Evolutionary conservation across 164 flowering plant genomes (phyloP), one percentile per base, ranked within the genome.

Genomic region (Amborella trichopoda): DNA sequence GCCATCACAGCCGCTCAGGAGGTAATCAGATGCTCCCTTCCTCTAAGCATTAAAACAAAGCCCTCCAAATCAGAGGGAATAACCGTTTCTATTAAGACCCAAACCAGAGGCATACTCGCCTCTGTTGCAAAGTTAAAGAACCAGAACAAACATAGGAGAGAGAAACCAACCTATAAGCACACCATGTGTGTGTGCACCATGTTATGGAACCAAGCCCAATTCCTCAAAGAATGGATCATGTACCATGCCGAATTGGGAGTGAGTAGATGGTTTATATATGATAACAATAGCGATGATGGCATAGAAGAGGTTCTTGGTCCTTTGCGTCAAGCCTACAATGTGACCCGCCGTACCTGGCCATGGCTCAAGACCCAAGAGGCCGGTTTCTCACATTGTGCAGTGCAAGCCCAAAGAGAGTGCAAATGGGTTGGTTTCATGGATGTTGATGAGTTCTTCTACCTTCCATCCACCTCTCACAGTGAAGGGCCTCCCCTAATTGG

Each of bases 321-420:
- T 6, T 53, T 67, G 5, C 33, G 12, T 13, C 64, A 63, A 5
- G 48, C 61, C 17, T 80, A 74, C 61, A 80, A 78, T 59, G 78
- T 88, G 4, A 79, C 65, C 32, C 66, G 94, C 52, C 88, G 73
- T 40, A 61, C 55, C 17, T 88, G 94, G 94, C 94, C 96, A 2
- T 88, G 96, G 94, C 68, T 88, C 40, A 88, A 88, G 62, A 74
- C 88, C 2, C 96, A 88, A 59, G 96, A 88, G 60, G 94, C 94
- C 4, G 96, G 96, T 4, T 88, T 88, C 48, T 83, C 96, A 0
- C 94, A 81, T 21, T 88, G 94, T 55, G 83, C 78, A 21, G 50
- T 88, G 17, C 62, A 66, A 44, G 83, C 94, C 1, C 74, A 56
- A 54, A 52, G 64, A 4, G 75, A 74, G 42, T 83, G 96, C 67